Conservation (phyloP, 2,329 filamentous ascomycete genomes). For the Magnaporthales sp. region DNA sequence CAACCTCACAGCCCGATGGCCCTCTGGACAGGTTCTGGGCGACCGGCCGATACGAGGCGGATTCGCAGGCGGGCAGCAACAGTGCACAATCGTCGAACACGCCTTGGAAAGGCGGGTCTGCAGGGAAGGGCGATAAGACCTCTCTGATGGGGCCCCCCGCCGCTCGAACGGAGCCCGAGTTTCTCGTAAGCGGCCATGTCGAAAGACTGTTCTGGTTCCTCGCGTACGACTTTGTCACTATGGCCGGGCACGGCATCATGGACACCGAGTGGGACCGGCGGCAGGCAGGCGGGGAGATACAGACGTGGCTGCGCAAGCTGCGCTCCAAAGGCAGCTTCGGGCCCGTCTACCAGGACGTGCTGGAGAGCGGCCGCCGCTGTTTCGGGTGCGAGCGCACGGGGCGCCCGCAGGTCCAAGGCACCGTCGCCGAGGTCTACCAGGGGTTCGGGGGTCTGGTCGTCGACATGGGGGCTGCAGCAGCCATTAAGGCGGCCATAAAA, state of each 20-base stretch:
- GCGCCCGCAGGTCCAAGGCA: not conserved
- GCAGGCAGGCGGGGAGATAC: constrained; percentile 1
- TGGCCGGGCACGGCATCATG: constrained; percentile 1
- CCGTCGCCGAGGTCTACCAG: not conserved
- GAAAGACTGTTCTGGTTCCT: constrained; percentile 2
- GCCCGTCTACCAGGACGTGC: not conserved
- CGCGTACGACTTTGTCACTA: constrained; percentile 2
- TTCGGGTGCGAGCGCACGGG: not conserved
- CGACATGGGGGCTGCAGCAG: not conserved
- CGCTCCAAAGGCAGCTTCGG: not conserved
- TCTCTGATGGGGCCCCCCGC: not conserved
- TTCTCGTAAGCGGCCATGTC: not conserved
- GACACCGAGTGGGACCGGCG: not conserved
- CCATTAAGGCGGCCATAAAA: not conserved
- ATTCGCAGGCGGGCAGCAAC: not conserved
- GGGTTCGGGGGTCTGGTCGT: not conserved
- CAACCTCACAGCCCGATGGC: not conserved
- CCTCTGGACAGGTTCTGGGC: constrained; percentile 1
- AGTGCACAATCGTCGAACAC: not conserved
- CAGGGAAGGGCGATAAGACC: not conserved
- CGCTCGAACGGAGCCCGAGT: not conserved
- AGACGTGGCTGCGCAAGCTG: constrained; percentile 1
- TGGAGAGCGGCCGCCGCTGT: not conserved
- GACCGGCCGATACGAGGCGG: not conserved
- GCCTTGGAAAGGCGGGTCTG: not conserved